phyloP scores from a whole-genome alignment of 208 protist genomes.

The Acanthamoeba sp. region DNA sequence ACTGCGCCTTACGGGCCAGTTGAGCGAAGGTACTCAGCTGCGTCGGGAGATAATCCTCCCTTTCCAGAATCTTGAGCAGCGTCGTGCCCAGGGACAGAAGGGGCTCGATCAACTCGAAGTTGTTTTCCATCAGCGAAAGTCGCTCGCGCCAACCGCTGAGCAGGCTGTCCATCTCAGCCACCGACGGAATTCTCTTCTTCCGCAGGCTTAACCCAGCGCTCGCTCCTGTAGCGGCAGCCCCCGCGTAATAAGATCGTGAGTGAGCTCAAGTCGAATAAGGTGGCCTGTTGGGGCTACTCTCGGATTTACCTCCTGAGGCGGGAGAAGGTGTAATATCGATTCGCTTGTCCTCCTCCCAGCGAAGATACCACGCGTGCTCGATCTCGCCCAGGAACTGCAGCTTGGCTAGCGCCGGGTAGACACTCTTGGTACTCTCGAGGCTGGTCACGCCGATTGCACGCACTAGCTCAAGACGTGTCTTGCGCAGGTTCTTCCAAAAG shows the following conservation, averaged over 20 bases:
- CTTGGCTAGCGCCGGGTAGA: conserved; percentile 78
- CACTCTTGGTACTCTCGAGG: conserved; percentile 79
- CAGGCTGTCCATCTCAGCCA: conserved; percentile 16
- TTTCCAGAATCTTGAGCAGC: conserved; percentile 68
- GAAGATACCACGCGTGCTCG: conserved; percentile 68
- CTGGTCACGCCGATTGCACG: conserved; percentile 64
- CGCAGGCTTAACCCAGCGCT: not conserved
- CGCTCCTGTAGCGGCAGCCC: not conserved
- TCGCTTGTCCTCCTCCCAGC: conserved; percentile 67
- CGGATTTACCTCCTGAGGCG: not conserved
- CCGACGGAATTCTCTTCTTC: not conserved
- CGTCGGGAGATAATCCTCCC: conserved; percentile 61
- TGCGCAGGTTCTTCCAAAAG: conserved; percentile 72
- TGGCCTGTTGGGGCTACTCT: not conserved
- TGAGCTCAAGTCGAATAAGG: not conserved
- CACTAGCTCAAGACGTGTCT: conserved; percentile 65
- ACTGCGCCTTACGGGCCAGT: conserved; percentile 66
- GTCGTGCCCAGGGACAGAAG: conserved; percentile 37
- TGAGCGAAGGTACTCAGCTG: conserved; percentile 64
- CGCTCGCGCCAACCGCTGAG: conserved; percentile 63
- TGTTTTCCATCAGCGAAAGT: conserved; percentile 72
- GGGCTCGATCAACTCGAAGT: conserved; percentile 71
- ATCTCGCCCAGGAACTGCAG: conserved; percentile 79
- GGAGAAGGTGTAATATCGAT: not conserved
- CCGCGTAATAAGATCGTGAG: no score